Evolutionary conservation across 2,329 filamentous ascomycete genomes (phyloP).

Genomic region (Penicillium sumatraense): DNA sequence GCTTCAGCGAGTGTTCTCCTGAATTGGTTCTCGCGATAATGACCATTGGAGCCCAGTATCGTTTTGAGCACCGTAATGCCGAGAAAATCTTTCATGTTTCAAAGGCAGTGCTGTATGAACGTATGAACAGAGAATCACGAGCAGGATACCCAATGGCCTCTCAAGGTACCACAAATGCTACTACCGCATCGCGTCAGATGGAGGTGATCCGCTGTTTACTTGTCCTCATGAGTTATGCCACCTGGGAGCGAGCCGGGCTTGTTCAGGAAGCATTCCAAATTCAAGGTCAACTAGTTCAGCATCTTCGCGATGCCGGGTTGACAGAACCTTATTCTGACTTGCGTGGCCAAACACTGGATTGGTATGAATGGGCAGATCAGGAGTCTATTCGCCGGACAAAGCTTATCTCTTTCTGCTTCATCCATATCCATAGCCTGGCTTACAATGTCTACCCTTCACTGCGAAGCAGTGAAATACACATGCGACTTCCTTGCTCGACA

Average conservation of each 20-base stretch:
- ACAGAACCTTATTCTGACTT: constrained; percentile 31
- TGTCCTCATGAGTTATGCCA: constrained; percentile 37
- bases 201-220: constrained; percentile 38
- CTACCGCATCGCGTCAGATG: constrained; percentile 28
- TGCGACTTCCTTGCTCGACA: constrained; percentile 44
- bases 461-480: constrained; percentile 42
- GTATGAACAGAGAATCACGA: constrained; percentile 45
- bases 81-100: constrained; percentile 55
- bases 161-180: too few species aligned
- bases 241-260: constrained; percentile 37
- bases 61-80: constrained; percentile 51
- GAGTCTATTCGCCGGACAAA: constrained; percentile 42
- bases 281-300: constrained; percentile 35
- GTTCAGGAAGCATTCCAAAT: constrained; percentile 39
- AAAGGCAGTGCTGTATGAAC: constrained; percentile 68
- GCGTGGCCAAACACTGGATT: constrained; percentile 29
- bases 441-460: constrained; percentile 45
- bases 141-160: constrained; percentile 21
- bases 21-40: constrained; percentile 71
- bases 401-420: constrained; percentile 44
- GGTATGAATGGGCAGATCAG: constrained; percentile 43
- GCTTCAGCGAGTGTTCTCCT: constrained; percentile 66
- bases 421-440: constrained; percentile 45
- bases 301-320: constrained; percentile 34
- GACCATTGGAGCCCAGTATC: constrained; percentile 59